Evolutionary conservation across 352 stramenopile species (phyloP), one percentile per base, ranked within the genome.

Genomic region (Phytopythium litorale): DNA sequence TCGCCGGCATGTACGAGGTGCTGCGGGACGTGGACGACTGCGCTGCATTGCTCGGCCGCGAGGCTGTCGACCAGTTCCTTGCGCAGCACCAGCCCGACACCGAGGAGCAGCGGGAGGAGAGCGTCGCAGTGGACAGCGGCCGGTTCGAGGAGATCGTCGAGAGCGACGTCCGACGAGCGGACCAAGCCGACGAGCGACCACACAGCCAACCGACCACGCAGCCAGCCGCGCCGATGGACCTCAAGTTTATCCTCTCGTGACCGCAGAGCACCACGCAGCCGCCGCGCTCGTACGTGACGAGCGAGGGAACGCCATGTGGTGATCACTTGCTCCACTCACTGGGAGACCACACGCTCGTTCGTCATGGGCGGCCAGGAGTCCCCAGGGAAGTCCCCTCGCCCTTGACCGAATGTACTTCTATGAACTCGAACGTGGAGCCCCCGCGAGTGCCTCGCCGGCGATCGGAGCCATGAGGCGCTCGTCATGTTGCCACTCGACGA

Each of bases 1-100:
- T 85, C 1, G 37, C 58, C 8, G 75, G 65, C 1, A 48, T 87
- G 3, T 65, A 75, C 58, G 73, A 87, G 33, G 59, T 69, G 5
- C 42, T 87, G 30, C 67, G 73, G 13, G 59, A 59, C 42, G 32
- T 85, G 30, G 55, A 58, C 0, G 73, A 84, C 53, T 78, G 78
- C 25, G 60, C 65, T 37, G 64, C 62, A 63, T 66, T 87, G 60
- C 62, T 85, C 15, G 71, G 69, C 4, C 7, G 21, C 0, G 23
- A 13, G 51, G 18, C 30, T 15, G 32, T 56, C 30, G n/a, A 42
- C 16, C 6, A 15, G 18, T 43, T 25, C 8, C 13, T 40, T 16
- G 7, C 19, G 7, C 9, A 28, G 7, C 18, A 25, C 3, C n/a
- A 49, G 8, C 6, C 42, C 7, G 42, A 49, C 23, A 13, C 11